Evolutionary conservation across 495 filamentous ascomycete genomes (phyloP).

Genomic region (Penicillium macrosclerotiorum): DNA sequence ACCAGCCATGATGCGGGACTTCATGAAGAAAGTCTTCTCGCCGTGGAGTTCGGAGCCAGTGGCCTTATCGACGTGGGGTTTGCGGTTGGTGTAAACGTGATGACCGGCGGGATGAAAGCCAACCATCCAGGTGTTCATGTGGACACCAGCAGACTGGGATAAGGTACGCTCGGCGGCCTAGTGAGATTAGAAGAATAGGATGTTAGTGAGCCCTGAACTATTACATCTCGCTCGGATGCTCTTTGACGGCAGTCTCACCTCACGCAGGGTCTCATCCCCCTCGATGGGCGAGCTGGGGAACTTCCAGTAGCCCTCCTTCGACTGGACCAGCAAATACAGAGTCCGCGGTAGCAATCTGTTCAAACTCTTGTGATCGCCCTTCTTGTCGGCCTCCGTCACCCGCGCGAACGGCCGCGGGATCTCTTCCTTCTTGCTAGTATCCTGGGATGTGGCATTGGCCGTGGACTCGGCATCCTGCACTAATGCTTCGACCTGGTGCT

Average conservation of each 20-base stretch:
- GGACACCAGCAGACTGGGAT: constrained; percentile 71
- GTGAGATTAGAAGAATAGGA: constrained; percentile 5
- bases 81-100: constrained; percentile 50
- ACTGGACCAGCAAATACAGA: constrained; percentile 79
- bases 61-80: constrained; percentile 39
- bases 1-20: constrained; percentile 93
- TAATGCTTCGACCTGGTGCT: constrained; percentile 61
- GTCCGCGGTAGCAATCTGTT: constrained; percentile 73
- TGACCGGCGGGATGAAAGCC: constrained; percentile 88
- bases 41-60: constrained; percentile 40
- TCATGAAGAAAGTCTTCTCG: constrained; percentile 93
- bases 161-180: constrained; percentile 83
- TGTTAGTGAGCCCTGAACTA: not conserved
- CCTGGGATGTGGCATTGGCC: constrained; percentile 61
- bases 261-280: constrained; percentile 70
- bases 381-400: constrained; percentile 77
- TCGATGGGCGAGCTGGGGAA: constrained; percentile 70
- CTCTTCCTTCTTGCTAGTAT: constrained; percentile 60
- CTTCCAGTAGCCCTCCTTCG: constrained; percentile 67
- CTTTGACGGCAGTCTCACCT: constrained; percentile 54
- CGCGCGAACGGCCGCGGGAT: constrained; percentile 70
- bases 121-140: constrained; percentile 99
- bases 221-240: not conserved
- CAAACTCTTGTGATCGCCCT: constrained; percentile 69
- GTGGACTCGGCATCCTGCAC: constrained; percentile 74